Conservation (phyloP, 148 eudicot species). For the Chenopodium album region DNA sequence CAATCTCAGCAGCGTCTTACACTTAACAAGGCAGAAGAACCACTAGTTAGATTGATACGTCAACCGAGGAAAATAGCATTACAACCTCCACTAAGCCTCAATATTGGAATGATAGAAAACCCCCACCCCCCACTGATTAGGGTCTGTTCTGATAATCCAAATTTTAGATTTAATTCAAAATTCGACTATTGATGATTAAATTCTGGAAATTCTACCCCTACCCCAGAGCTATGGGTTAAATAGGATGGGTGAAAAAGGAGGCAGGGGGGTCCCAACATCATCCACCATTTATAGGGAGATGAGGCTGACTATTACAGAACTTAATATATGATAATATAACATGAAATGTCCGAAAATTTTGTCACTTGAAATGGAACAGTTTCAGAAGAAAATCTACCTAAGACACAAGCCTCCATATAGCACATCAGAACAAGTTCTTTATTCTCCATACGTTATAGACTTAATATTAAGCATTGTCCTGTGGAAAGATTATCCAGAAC, state of each 20-base stretch:
- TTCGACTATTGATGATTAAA: not conserved
- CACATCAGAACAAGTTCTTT: not conserved
- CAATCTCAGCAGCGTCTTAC: not conserved
- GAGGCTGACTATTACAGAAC: not conserved
- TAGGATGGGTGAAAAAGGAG: not conserved
- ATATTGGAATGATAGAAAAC: not conserved
- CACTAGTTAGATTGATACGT: not conserved
- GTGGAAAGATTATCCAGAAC: not conserved
- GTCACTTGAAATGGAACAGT: not conserved
- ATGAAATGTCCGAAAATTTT: not conserved
- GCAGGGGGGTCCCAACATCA: not conserved
- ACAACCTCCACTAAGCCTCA: not conserved
- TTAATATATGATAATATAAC: not conserved
- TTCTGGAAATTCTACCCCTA: not conserved
- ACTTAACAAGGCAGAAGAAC: not conserved
- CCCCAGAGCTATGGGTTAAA: not conserved
- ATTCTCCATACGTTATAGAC: not conserved
- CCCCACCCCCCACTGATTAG: too few species aligned
- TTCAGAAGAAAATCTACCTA: not conserved
- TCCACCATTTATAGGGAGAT: not conserved
- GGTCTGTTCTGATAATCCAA: not conserved
- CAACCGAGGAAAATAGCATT: not conserved
- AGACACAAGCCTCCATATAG: not conserved
- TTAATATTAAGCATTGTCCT: not conserved
- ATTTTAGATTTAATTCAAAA: too few species aligned